Evolutionary conservation across 169 alveolate genomes (phyloP).

Genomic region (Perkinsus chesapeaki): DNA sequence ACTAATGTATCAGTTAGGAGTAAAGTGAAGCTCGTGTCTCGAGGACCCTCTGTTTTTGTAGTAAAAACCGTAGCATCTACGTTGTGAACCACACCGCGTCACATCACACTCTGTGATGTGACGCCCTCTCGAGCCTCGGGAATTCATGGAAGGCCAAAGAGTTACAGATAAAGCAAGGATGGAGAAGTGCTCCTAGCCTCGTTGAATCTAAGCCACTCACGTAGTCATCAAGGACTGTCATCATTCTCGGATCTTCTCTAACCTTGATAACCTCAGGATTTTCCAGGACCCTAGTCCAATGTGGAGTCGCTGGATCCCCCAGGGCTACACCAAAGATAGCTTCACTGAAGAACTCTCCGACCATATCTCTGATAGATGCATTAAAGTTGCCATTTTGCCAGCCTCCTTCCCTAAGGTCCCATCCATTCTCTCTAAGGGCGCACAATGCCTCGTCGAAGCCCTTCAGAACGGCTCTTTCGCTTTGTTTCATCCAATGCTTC

Average conservation of each 20-base stretch:
- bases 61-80: no score
- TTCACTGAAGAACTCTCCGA: neutral
- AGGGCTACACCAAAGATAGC: neutral
- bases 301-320: neutral
- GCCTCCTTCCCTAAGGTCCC: neutral
- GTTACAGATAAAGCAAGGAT: no score
- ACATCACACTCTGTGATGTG: no score
- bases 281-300: neutral
- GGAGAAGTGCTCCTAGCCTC: no score
- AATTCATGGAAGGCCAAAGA: no score
- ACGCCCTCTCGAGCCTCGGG: no score
- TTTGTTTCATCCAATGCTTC: neutral
- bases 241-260: neutral
- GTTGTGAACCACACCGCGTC: no score
- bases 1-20: no score
- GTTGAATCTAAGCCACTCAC: neutral
- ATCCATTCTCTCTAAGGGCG: neutral
- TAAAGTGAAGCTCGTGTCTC: no score
- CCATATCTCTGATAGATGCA: neutral
- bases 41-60: no score
- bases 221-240: neutral
- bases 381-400: neutral
- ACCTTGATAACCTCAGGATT: neutral
- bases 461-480: neutral
- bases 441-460: neutral